Evolutionary conservation across 495 filamentous ascomycete genomes (phyloP), one percentile per base, ranked within the genome.

Genomic region (Tuber calosporum): DNA sequence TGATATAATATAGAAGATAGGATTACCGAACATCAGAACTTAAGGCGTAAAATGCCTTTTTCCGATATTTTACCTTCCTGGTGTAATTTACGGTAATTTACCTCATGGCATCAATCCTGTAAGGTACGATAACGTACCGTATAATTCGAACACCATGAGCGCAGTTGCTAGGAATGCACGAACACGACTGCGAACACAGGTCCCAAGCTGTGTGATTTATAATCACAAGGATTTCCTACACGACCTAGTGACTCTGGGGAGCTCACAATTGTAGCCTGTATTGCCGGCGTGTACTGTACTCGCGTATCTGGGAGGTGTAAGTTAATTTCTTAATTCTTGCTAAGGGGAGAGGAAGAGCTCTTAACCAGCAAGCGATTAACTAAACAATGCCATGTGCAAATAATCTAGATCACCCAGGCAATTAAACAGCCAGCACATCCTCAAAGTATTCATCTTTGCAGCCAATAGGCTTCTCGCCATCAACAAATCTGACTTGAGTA

Each of bases 401-500:
- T 58, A 30, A 26, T 58, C 48, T 58, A 13, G 30, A 58, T 26
- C 48, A 26, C 30, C 15, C n/a, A 11, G 15, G 15, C 7, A 0
- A 58, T 58, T 9, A 58, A 30, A 30, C 83, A 43, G 83, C 77
- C 82, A 88, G 80, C 68, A 88, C 86, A 40, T 84, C 82, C 37
- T 83, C 83, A 79, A 89, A 91, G 74, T 90, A 91, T 30, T 82
- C 80, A 75, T 90, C 87, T 69, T 90, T 73, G 88, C 88, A 89
- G 72, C 79, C 75, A 36, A 82, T 85, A 2, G 87, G 86, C 58
- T 84, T 80, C 48, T 82, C 79, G 26, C 84, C 86, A 13, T 89
- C 90, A 36, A 90, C 85, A 82, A 91, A 91, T 37, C 48, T 89
- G 38, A n/a, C n/a, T n/a, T n/a, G n/a, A n/a, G n/a, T n/a, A n/a